Evolutionary conservation across 1,284 basidiomycete species (phyloP), one percentile per base, ranked within the genome.

Genomic region (Rhizoctonia solani): DNA sequence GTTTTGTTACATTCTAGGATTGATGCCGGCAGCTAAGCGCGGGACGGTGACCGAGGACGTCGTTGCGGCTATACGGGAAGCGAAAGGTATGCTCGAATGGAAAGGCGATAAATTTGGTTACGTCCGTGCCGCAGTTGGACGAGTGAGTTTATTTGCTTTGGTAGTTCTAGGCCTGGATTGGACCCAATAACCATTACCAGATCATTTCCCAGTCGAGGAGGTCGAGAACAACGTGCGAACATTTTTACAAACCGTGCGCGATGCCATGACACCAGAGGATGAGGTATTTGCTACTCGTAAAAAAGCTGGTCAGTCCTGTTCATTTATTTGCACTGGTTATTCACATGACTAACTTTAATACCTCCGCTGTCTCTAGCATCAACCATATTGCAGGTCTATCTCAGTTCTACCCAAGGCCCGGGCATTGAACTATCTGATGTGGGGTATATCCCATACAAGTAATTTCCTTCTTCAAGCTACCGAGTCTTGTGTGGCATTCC

Each of bases 11-110:
- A 23, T 42, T 47, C 9, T 56, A 59, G 55, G 55, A 27, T 79
- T 99, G 61, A 98, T 99, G 94, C 96, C 96, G 14, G 92, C 91
- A 6, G 90, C 90, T 70, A 89, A 95, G 77, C 85, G 96, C 71
- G 96, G 96, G 2, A 97, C 95, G 0, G 96, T 98, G 6, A 92
- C 92, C 0, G 89, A 93, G 63, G 92, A 96, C 69, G 82, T 97
- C 67, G 87, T 81, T 14, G 86, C 87, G 14, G 93, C 90, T 68
- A 88, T 99, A 68, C 82, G 85, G 72, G 86, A 88, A 69, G 84
- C 96, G 29, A 86, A 87, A 63, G 92, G 92, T 11, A 89, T 88
- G 11, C 87, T 89, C 67, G 94, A 98, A 76, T 99, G 95, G 95
- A 91, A 88, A 76, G 92, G 93, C 11, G 94, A 98, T 79, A 89